Evolutionary conservation across 228 moss, liverwort and hornwort genomes (phyloP), one percentile per base, ranked within the genome.

Genomic region (Sphagnum magellanicum): DNA sequence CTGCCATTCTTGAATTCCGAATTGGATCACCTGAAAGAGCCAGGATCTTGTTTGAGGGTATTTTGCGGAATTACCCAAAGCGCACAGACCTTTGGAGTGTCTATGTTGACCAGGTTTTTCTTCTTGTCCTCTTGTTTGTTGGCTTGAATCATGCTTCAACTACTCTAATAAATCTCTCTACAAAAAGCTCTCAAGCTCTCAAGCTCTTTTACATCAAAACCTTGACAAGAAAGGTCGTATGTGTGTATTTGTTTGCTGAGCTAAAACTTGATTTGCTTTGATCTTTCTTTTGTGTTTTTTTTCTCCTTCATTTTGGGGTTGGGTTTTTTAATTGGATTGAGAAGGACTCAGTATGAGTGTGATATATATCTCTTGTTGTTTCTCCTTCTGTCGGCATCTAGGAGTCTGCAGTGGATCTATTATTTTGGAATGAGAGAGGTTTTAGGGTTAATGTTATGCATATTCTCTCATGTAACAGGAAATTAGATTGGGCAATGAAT

Each of bases 51-150:
- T 90, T 98, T 68, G 94, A 98, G 78, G 98, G 98, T 50, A 85
- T 98, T 50, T 84, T 94, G 64, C 83, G 94, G 59, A 94, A 98
- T 78, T 92, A 94, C 11, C 98, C 98, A 0, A 87, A 81, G 63
- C 81, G 94, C 60, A 89, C 86, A 10, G 94, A 98, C 62, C 89
- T 98, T 3, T 98, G 98, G 98, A 92, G 91, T 72, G 87, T 94
- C 50, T 98, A 94, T 72, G 82, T 98, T 58, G 98, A 98, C 69
- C 98, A 98, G 93, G 97, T 97, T 66, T 1, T 57, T 51, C 63
- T 17, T 73, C 8, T 51, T 51, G 13, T 12, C 12, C 55, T 55
- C 12, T 55, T 55, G 55, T 55, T 12, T 8, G 55, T 55, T 12
- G 12, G 55, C 12, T 55, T 0, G 8, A 8, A 8, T 55, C 9